These are phyloP conservation scores for Torulaspora delbrueckii DNA, from an alignment of 805 yeast species.

Conservation along the genomic window DNA sequence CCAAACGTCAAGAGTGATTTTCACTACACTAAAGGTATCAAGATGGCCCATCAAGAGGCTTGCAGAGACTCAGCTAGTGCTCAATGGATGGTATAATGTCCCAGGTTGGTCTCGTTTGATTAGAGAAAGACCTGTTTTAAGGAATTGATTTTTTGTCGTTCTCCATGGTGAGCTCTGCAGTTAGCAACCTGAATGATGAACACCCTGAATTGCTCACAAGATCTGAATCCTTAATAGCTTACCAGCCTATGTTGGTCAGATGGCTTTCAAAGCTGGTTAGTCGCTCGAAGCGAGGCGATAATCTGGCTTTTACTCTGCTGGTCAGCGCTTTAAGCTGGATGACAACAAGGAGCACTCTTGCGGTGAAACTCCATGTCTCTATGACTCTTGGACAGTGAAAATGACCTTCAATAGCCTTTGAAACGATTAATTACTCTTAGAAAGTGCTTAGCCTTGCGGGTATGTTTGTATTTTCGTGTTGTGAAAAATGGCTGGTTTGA, in stretches of 20 bases:
- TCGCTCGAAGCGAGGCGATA: not conserved
- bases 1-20: conserved; percentile 2
- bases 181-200: too few species aligned
- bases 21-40: not conserved
- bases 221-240: too few species aligned
- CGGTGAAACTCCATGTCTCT: not conserved
- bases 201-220: too few species aligned
- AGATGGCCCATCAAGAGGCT: not conserved
- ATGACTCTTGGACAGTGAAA: not conserved
- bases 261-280: not conserved
- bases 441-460: not conserved
- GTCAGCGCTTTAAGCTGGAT: not conserved
- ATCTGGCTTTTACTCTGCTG: not conserved
- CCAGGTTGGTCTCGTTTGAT: not conserved
- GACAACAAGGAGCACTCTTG: not conserved
- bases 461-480: not conserved
- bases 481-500: conserved; percentile 9
- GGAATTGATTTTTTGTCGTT: not conserved
- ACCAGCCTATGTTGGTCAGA: too few species aligned
- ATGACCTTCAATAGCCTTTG: not conserved
- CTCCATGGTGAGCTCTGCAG: too few species aligned
- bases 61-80: not conserved
- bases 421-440: not conserved
- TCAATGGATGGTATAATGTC: not conserved
- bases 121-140: not conserved